These are phyloP conservation scores for Salix brachista DNA, from an alignment of 345 rosid genomes.

Conservation along the genomic window DNA sequence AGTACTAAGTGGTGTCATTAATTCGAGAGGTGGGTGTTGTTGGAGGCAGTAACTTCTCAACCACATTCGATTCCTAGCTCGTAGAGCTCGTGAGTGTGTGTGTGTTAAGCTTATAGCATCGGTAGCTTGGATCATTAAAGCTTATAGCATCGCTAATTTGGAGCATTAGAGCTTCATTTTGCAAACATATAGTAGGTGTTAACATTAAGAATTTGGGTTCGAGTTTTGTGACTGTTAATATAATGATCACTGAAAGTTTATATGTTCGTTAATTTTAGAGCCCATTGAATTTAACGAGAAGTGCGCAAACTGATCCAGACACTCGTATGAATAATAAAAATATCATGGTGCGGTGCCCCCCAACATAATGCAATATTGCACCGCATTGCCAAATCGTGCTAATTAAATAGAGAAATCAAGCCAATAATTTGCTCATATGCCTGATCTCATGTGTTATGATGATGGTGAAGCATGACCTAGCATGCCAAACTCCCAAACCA, in stretches of 20 bases:
- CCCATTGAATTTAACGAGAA: too few species aligned
- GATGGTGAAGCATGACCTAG: not conserved
- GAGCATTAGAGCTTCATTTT: not conserved
- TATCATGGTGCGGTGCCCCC: not conserved
- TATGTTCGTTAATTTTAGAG: too few species aligned
- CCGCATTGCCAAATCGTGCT: not conserved
- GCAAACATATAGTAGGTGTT: too few species aligned
- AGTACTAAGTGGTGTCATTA: not conserved
- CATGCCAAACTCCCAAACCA: not conserved
- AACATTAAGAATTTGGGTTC: too few species aligned
- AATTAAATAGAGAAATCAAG: not conserved
- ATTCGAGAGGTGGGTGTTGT: not conserved
- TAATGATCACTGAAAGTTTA: rapidly evolving
- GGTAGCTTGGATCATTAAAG: not conserved
- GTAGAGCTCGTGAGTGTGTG: slow-evolving; percentile 12
- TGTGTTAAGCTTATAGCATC: too few species aligned
- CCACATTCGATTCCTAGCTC: slow-evolving; percentile 1
- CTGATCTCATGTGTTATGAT: not conserved
- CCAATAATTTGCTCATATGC: not conserved
- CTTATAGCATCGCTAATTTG: too few species aligned
- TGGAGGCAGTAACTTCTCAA: slow-evolving; percentile 7
- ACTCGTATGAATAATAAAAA: too few species aligned
- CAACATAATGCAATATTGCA: not conserved
- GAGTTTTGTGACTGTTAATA: too few species aligned
- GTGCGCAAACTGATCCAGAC: too few species aligned